Conservation (phyloP, 352 stramenopile species). For the Phytophthora citrophthora region DNA sequence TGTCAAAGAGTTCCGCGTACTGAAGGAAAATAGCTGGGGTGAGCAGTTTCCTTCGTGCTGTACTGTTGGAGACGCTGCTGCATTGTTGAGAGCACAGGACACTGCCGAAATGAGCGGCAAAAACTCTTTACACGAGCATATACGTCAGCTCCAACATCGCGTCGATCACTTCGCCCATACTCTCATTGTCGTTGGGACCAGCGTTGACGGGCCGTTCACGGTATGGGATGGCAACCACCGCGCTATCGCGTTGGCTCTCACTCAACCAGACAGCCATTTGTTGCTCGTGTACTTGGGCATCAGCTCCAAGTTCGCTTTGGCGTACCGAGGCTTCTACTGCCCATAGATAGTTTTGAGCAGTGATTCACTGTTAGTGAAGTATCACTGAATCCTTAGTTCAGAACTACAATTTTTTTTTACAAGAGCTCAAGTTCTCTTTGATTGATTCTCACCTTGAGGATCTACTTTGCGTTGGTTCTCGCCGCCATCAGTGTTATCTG, state of each 20-base stretch:
- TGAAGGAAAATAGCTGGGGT: constrained; percentile 41
- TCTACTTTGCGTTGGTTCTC: no score
- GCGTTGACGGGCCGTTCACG: constrained; percentile 37
- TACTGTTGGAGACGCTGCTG: constrained; percentile 26
- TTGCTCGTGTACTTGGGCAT: constrained; percentile 38
- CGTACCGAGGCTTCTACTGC: constrained; percentile 34
- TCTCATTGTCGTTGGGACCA: constrained; percentile 30
- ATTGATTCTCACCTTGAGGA: no score
- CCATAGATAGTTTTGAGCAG: constrained; percentile 23
- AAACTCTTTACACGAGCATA: constrained; percentile 17
- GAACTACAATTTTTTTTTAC: no score
- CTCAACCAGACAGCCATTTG: constrained; percentile 15
- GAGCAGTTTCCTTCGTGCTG: constrained; percentile 31
- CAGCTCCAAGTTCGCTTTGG: constrained; percentile 24
- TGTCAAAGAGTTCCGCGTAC: constrained; percentile 29
- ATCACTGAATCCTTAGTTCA: no score
- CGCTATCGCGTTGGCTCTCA: constrained; percentile 30
- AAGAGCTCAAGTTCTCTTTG: no score
- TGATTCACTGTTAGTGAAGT: no score
- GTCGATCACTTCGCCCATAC: constrained; percentile 39
- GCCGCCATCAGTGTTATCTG: no score
- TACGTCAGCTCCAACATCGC: constrained; percentile 35
- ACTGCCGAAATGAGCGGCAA: background rate
- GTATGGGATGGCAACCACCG: constrained; percentile 49
- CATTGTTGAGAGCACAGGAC: constrained; percentile 12